Evolutionary conservation across 75 land plant genomes (phyloP).

Genomic region (Pseudotsuga menziesii): DNA sequence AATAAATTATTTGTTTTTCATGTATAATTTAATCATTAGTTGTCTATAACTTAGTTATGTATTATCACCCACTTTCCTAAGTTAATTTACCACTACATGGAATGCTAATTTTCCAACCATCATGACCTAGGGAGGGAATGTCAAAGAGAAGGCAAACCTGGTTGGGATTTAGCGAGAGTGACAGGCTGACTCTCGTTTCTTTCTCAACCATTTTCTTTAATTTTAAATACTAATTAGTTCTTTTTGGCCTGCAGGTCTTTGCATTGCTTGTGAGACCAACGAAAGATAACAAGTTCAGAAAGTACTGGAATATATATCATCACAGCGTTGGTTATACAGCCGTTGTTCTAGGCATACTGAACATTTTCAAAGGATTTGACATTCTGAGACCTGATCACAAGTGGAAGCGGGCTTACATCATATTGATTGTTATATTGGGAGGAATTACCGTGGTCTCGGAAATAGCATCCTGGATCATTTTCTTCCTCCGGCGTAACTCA

Average conservation of each 20-base stretch:
- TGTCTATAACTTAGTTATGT: no score
- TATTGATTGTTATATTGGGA: conserved; percentile 20
- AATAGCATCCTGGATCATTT: conserved; percentile 29
- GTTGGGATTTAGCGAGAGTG: no score
- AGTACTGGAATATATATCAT: conserved; percentile 52
- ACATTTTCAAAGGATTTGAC: conserved; percentile 57
- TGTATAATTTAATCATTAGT: no score
- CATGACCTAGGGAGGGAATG: no score
- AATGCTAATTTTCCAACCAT: no score
- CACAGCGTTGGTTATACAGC: conserved; percentile 33
- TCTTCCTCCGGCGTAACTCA: neutral
- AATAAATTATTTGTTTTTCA: no score
- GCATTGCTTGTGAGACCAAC: conserved; percentile 60
- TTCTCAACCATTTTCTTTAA: no score
- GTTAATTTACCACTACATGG: no score
- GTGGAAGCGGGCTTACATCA: conserved; percentile 40
- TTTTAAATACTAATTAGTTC: no score
- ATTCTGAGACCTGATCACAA: conserved; percentile 24
- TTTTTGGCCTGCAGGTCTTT: conserved; percentile 18
- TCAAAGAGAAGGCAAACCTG: no score
- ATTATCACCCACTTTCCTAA: no score
- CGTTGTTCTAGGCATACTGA: conserved; percentile 37
- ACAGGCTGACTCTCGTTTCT: no score
- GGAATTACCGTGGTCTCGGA: conserved; percentile 28
- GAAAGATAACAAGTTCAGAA: conserved; percentile 43